A percentile compares a stretch with the other conserved stretches of the same genome.
phyloP scores from a whole-genome alignment of 139 green algal genomes.

The Micractinium conductrix region DNA sequence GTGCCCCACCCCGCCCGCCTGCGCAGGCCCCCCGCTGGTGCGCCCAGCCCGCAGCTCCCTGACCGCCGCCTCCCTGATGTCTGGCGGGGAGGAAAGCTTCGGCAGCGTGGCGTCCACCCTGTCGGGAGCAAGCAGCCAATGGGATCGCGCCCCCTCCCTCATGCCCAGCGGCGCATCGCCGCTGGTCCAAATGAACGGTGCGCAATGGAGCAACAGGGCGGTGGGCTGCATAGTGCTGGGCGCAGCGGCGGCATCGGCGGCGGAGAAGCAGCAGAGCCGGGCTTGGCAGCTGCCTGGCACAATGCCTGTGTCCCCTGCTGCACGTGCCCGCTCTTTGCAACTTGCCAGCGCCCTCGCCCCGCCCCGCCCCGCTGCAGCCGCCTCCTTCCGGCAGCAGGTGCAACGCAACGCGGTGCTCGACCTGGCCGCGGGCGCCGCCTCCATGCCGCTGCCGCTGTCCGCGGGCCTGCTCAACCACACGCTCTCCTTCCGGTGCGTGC shows the following conservation, averaged over 20 bases:
- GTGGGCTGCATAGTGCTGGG: no score
- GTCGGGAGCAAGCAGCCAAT: not conserved
- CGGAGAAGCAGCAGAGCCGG: no score
- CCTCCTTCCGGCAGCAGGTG: conserved; percentile 23
- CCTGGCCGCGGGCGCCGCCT: conserved; percentile 38
- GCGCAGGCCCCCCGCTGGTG: not conserved
- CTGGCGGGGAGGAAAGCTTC: not conserved
- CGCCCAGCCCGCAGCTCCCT: not conserved
- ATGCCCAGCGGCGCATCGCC: not conserved
- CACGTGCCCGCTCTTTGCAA: no score
- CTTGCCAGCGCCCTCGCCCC: no score
- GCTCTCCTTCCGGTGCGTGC: conserved; percentile 33
- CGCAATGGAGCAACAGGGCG: no score
- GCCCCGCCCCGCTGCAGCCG: not conserved
- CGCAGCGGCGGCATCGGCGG: no score
- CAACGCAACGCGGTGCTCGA: conserved; percentile 26
- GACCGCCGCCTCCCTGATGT: not conserved
- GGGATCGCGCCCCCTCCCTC: not conserved
- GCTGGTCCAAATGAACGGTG: conserved; percentile 12
- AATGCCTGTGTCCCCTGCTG: no score
- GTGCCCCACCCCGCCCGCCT: not conserved
- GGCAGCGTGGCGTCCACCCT: not conserved
- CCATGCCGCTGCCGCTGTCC: conserved; percentile 43
- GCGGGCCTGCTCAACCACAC: conserved; percentile 20
- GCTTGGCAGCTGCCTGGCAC: no score